A percentile compares a stretch with the other conserved stretches of the same genome.
These are phyloP conservation scores for Syzygium syzygioides DNA, from an alignment of 441 rosid species.

Conservation along the genomic window DNA sequence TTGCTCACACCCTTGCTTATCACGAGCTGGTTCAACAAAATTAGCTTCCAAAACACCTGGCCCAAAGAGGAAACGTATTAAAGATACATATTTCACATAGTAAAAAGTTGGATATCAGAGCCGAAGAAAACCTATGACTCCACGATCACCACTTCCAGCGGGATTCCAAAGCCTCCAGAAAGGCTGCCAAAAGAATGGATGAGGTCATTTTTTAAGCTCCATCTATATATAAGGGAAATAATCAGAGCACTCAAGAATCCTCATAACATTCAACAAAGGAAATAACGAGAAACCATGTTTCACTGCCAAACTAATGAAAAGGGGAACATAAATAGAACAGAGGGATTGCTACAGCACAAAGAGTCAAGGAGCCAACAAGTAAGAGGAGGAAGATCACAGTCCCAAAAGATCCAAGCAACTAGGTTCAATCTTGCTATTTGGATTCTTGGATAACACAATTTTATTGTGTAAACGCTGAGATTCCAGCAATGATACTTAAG, in stretches of 20 bases:
- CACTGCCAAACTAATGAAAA: neutral
- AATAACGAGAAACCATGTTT: neutral
- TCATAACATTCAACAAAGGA: neutral
- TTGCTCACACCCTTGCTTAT: conserved; percentile 87
- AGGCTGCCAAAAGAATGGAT: conserved; percentile 46
- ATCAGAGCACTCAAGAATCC: neutral
- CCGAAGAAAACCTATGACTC: conserved; percentile 64
- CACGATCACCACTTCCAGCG: conserved; percentile 91
- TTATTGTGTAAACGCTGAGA: neutral
- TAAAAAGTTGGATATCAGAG: conserved; percentile 2
- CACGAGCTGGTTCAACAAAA: conserved; percentile 93
- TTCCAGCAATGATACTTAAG: neutral
- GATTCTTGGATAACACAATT: neutral
- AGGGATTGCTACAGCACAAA: neutral
- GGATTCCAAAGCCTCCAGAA: conserved; percentile 99
- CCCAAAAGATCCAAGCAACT: neutral
- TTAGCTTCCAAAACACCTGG: conserved; percentile 90
- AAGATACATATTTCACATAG: neutral
- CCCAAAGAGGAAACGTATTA: conserved; percentile 18
- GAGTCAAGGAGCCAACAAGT: neutral
- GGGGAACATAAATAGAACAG: neutral
- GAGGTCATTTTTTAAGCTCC: neutral
- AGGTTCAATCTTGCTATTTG: neutral
- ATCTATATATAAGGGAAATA: neutral
- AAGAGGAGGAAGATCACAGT: neutral